Evolutionary conservation across 2,329 filamentous ascomycete genomes (phyloP).

Genomic region (Neodidymelliopsis sp.): DNA sequence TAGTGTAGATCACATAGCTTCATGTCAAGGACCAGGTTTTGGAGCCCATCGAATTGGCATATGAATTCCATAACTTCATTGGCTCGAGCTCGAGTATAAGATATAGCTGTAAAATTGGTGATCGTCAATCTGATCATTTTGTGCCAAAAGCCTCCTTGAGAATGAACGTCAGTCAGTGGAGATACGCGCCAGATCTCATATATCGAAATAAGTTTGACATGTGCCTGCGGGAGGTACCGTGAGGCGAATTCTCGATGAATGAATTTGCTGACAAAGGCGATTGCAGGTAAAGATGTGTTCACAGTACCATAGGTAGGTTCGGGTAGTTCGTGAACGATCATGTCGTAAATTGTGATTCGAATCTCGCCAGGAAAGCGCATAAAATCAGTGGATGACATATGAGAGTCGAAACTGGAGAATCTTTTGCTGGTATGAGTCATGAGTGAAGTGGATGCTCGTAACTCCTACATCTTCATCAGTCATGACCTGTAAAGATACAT

Average conservation of each 20-base stretch:
- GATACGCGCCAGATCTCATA: not conserved
- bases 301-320: not conserved
- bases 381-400: not conserved
- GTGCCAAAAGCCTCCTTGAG: not conserved
- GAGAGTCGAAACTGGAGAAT: not conserved
- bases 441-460: no score
- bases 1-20: not conserved
- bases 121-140: not conserved
- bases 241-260: not conserved
- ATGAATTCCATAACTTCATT: conserved; percentile 2
- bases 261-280: not conserved
- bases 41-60: not conserved
- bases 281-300: not conserved
- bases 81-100: not conserved
- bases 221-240: not conserved
- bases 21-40: not conserved
- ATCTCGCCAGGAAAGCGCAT: conserved; percentile 1
- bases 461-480: no score
- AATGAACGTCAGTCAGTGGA: not conserved
- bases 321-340: not conserved
- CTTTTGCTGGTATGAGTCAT: no score
- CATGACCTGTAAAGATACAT: no score
- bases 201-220: not conserved
- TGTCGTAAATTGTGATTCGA: not conserved
- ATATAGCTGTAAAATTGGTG: not conserved